A percentile compares a stretch with the other conserved stretches of the same genome.
These are phyloP conservation scores for Chaetomium strumarium DNA, from an alignment of 2,329 filamentous ascomycete species.

Conservation along the genomic window DNA sequence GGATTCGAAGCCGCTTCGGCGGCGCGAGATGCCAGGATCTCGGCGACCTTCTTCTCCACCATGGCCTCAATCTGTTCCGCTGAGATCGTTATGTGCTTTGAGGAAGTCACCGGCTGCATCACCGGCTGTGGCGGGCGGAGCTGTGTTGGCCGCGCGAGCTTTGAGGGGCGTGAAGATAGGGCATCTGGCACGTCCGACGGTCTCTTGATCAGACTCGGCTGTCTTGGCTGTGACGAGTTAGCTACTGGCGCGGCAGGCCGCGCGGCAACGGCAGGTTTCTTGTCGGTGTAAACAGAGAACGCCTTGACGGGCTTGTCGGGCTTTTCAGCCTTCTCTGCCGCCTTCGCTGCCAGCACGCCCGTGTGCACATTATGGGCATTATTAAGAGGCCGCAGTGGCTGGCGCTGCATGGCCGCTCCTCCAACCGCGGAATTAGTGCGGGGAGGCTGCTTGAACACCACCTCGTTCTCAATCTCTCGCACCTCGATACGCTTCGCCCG, in stretches of 20 bases:
- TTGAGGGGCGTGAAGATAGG: constrained; percentile 35
- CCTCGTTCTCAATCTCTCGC: constrained; percentile 90
- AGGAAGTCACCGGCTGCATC: background rate
- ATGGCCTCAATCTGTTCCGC: constrained; percentile 80
- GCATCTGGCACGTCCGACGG: constrained; percentile 29
- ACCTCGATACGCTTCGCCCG: constrained; percentile 95
- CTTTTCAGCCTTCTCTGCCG: constrained; percentile 46
- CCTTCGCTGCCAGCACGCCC: constrained; percentile 44
- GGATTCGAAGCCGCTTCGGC: constrained; percentile 32
- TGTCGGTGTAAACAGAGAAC: constrained; percentile 83
- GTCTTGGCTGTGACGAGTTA: constrained; percentile 32
- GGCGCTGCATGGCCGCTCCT: constrained; percentile 49
- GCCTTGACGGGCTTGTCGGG: constrained; percentile 69
- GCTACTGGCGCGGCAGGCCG: constrained; percentile 20
- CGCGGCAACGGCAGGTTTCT: constrained; percentile 40
- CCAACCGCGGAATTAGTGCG: constrained; percentile 40
- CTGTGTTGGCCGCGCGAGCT: constrained; percentile 33
- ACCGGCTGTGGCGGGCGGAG: constrained; percentile 36
- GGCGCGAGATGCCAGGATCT: constrained; percentile 75
- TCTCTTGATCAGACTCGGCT: constrained; percentile 36
- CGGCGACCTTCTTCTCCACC: constrained; percentile 85
- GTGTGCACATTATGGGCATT: constrained; percentile 69
- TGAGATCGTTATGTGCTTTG: constrained; percentile 46
- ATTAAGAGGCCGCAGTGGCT: constrained; percentile 72
- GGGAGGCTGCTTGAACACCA: constrained; percentile 73